Evolutionary conservation across 805 yeast genomes (phyloP), one percentile per base, ranked within the genome.

Genomic region (Clavispora santaluciae): DNA sequence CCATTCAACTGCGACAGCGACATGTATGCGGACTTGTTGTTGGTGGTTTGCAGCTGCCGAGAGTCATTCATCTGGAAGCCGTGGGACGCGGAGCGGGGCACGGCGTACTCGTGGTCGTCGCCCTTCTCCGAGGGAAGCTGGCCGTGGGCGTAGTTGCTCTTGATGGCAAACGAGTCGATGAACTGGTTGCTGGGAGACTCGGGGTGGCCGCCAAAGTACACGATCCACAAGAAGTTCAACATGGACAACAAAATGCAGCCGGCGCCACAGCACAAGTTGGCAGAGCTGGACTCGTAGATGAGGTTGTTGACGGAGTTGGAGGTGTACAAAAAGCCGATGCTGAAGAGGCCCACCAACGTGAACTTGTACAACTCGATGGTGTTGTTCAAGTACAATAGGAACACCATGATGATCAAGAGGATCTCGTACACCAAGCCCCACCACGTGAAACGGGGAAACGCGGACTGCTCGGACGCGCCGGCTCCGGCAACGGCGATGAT

Each of bases 361-460:
- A 69, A 63, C 52, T 83, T 76, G 66, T 93, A 87, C 45, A 77
- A 71, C 56, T 85, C 88, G 44, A 87, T 69, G 33, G 79, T 64
- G 61, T 84, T 82, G 54, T 59, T 79, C 56, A 60, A 73, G 63
- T 76, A 87, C 48, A 79, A 68, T 41, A 70, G 52, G 31, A 73
- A 72, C 44, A 76, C 71, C 16, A 70, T 59, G 5, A 78, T 51
- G 16, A 85, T 72, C 31, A 87, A 50, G 22, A 86, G 46, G 16
- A 89, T 67, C 63, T 91, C 81, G 57, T 79, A 93, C 2, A 85
- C 90, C 5, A 93, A 61, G 1, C 95, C 95, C 99, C 99, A 93
- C 99, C 99, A 91, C 4, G 93, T 78, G 63, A 91, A 85, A 49
- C 79, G 77, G 1, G 97, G 96, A 57, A 83, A 87, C 5, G 62